A percentile compares a stretch with the other conserved stretches of the same genome.
Conservation (phyloP, 2,329 filamentous ascomycete species). For the Nigrograna mackinnonii region DNA sequence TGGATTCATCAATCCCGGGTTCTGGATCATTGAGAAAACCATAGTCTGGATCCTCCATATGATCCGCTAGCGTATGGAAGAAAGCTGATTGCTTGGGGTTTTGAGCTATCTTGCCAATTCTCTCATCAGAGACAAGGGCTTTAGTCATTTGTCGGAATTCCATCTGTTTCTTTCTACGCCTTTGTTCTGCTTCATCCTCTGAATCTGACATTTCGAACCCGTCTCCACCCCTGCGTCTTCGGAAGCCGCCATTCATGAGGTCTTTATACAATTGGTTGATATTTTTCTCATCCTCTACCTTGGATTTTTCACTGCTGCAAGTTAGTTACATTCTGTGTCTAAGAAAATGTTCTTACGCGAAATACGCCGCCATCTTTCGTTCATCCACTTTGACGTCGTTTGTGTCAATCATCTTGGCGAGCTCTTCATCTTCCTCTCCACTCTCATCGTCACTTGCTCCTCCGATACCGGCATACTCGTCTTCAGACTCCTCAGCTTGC, state of each 20-base stretch:
- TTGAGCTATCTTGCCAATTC: slow-evolving; percentile 85
- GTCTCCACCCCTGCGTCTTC: slow-evolving; percentile 73
- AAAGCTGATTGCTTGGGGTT: slow-evolving; percentile 91
- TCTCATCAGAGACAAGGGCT: slow-evolving; percentile 84
- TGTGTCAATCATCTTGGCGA: slow-evolving; percentile 88
- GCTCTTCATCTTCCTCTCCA: slow-evolving; percentile 72
- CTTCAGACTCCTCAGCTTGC: slow-evolving; percentile 95
- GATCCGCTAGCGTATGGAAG: slow-evolving; percentile 85
- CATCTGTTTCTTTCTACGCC: slow-evolving; percentile 77
- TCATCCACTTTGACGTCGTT: slow-evolving; percentile 78
- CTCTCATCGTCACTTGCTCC: slow-evolving; percentile 87
- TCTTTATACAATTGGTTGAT: slow-evolving; percentile 92
- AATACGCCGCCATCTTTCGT: slow-evolving; percentile 80
- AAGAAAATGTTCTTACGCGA: slow-evolving; percentile 68
- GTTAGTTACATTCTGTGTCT: neutral
- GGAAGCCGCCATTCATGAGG: slow-evolving; percentile 84
- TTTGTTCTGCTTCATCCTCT: slow-evolving; percentile 81
- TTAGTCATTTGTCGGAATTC: slow-evolving; percentile 93
- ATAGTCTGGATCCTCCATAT: slow-evolving; percentile 70
- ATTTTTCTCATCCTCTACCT: slow-evolving; percentile 79
- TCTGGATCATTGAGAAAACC: slow-evolving; percentile 67
- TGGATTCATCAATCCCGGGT: slow-evolving; percentile 27
- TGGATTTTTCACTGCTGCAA: slow-evolving; percentile 70
- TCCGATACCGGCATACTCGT: slow-evolving; percentile 94
- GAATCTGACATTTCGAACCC: slow-evolving; percentile 81